Evolutionary conservation across 495 filamentous ascomycete genomes (phyloP).

Genomic region (Xylaria acuta): DNA sequence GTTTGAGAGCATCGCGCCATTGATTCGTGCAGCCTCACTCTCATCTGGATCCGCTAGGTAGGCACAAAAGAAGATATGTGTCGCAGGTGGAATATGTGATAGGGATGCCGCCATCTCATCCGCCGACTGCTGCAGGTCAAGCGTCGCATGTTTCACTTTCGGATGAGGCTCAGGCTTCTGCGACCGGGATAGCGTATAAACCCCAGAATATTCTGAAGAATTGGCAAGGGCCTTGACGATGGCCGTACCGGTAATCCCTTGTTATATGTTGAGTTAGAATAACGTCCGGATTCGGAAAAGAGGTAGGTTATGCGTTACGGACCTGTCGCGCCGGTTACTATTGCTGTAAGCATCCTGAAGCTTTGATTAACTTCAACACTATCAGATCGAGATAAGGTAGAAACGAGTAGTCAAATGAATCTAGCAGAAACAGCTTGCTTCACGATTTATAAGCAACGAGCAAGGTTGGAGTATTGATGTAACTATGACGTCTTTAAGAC

Average conservation of each 20-base stretch:
- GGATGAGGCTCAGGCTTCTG: constrained; percentile 48
- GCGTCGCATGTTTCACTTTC: constrained; percentile 51
- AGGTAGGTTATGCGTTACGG: not conserved
- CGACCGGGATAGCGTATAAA: constrained; percentile 54
- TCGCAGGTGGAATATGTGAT: constrained; percentile 47
- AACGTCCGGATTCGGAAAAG: not conserved
- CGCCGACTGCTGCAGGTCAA: constrained; percentile 52
- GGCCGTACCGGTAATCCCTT: constrained; percentile 56
- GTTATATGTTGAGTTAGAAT: not conserved
- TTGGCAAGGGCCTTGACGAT: constrained; percentile 51
- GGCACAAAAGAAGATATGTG: constrained; percentile 57
- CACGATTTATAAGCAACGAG: not conserved
- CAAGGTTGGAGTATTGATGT: not conserved
- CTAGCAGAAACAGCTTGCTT: not conserved
- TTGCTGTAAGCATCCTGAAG: constrained; percentile 44
- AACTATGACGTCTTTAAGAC: not conserved
- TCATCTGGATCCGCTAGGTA: constrained; percentile 54
- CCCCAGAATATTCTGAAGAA: constrained; percentile 48
- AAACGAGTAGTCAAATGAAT: not conserved
- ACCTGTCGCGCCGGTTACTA: constrained; percentile 49
- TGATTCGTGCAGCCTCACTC: constrained; percentile 51
- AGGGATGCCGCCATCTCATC: constrained; percentile 52
- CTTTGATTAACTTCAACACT: not conserved
- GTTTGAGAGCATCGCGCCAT: constrained; percentile 56
- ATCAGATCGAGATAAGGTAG: not conserved